phyloP scores from a whole-genome alignment of 2,329 filamentous ascomycete genomes.

The Sporothrix brasiliensis region DNA sequence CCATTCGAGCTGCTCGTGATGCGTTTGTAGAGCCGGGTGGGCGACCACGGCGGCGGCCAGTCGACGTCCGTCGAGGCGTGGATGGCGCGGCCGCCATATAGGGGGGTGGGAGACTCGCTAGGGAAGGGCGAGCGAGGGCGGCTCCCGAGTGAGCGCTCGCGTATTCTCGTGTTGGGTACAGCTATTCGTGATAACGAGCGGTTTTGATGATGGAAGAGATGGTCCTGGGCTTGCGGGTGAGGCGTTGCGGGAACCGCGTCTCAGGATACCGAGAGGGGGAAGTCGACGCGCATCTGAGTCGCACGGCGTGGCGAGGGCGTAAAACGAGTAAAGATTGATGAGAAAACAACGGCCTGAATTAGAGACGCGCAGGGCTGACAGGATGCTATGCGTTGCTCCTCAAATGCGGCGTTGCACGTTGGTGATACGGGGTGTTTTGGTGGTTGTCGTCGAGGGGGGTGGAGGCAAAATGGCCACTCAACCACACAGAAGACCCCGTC shows the following conservation, averaged over 20 bases:
- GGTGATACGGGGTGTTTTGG: slow-evolving; percentile 4
- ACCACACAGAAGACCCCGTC: slow-evolving; percentile 24
- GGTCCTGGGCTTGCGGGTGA: not conserved
- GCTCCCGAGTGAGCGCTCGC: not conserved
- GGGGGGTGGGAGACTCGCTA: not conserved
- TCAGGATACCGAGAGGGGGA: slow-evolving; percentile 25
- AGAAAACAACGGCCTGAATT: not conserved
- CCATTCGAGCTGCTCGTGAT: slow-evolving; percentile 44
- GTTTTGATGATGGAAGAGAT: slow-evolving; percentile 23
- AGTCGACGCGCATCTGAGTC: slow-evolving; percentile 12
- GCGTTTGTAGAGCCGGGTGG: slow-evolving; percentile 44
- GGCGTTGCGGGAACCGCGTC: slow-evolving; percentile 23
- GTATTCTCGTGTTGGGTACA: slow-evolving; percentile 9
- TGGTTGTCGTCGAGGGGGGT: slow-evolving; percentile 3
- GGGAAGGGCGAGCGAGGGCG: not conserved
- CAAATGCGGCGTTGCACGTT: slow-evolving; percentile 26
- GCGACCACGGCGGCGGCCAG: slow-evolving; percentile 53
- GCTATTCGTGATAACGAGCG: not conserved
- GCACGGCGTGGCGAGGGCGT: not conserved
- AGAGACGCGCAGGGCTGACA: not conserved
- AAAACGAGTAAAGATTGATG: not conserved
- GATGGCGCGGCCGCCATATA: slow-evolving; percentile 45
- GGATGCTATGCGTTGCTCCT: not conserved
- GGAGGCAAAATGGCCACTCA: slow-evolving; percentile 31
- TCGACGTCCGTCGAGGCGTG: slow-evolving; percentile 48